Evolutionary conservation across 257 asterid species (phyloP), one percentile per base, ranked within the genome.

Genomic region (Scutellaria galericulata): DNA sequence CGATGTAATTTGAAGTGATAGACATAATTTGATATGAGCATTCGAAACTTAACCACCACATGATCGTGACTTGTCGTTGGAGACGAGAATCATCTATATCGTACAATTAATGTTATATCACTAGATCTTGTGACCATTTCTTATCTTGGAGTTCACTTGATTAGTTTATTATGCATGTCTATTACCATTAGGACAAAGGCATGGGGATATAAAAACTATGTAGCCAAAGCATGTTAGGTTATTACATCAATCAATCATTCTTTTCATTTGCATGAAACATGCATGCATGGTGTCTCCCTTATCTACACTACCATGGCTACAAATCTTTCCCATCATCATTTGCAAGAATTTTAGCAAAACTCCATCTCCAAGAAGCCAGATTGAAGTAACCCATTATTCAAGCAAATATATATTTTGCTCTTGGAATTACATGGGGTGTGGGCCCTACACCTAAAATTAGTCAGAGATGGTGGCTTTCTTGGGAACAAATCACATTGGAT

Each of bases 321-420:
- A 45, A 52, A 50, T 41, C 54, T 64, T 54, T 67, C 61, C 39
- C 54, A 14, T 42, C 15, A 35, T 71, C 57, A 78, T 64, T 48
- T 63, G 64, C 72, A 75, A 51, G 14, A 37, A 78, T 27, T 35
- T 37, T 74, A 73, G 76, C 83, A 83, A 86, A 83, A 78, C 80
- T 80, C 91, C 88, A 86, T 60, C 72, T 60, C 86, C 86, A 84
- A 86, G 81, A 80, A 70, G 71, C 86, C 89, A 86, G 0, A 24
- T 24, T 2, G 27, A 66, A 24, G 77, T 42, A 35, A 7, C 57
- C 44, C 51, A 51, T 52, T 55, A 66, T 58, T 72, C 35, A 31
- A 1, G 24, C 64, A 31, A 1, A 4, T 8, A 41, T 11, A 47
- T 60, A 41, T 45, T 64, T 77, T 35, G 41, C 51, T 74, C 52